Base-by-base conservation (phyloP, 2,329 filamentous ascomycete genomes). In the Aspergillus proliferans region DNA sequence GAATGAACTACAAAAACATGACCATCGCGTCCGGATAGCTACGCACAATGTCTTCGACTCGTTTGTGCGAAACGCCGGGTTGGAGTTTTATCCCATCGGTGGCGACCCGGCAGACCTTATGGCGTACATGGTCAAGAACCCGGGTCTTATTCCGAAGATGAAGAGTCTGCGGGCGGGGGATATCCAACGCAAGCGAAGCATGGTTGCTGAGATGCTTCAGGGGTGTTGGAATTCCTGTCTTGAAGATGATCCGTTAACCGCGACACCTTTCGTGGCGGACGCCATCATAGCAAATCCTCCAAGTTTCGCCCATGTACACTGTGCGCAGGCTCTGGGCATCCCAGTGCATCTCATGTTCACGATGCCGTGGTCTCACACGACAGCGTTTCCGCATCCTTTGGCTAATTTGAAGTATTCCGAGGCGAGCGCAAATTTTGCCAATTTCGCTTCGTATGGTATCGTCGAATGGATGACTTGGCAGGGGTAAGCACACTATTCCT, bases 61-160 rank as follows among this genome's bases (percentile, higher is more conserved):
- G 2, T 81, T 82, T 39, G 77, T 83, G 14, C 65, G 72, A 40
- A 66, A 70, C 2, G 69, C 76, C n/a, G 76, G 75, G 0, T 59
- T 82, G 7, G 79, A 82, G 49, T 82, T 82, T 58, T 82, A 76
- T 55, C 70, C 71, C 8, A 81, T 82, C 10, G 80, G 80, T 3
- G 80, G 79, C 3, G 75, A 82, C 46, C 79, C 79, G 0, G 72
- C 76, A 10, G 64, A 70, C n/a, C 52, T 78, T 14, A 77, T 78
- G 75, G 72, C 73, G 0, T 77, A 71, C 50, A 77, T 77, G 75
- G 73, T 76, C 19, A 73, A 74, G 52, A 76, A 76, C 36, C 73
- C 73, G 0, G 70, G 73, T 0, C 53, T 76, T 46, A 66, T 68
- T n/a, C 69, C 62, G 46, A 66, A 58, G 45, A 65, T 71, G 47